These are phyloP conservation scores for Cadophora malorum DNA, from an alignment of 2,329 filamentous ascomycete species.

Conservation along the genomic window DNA sequence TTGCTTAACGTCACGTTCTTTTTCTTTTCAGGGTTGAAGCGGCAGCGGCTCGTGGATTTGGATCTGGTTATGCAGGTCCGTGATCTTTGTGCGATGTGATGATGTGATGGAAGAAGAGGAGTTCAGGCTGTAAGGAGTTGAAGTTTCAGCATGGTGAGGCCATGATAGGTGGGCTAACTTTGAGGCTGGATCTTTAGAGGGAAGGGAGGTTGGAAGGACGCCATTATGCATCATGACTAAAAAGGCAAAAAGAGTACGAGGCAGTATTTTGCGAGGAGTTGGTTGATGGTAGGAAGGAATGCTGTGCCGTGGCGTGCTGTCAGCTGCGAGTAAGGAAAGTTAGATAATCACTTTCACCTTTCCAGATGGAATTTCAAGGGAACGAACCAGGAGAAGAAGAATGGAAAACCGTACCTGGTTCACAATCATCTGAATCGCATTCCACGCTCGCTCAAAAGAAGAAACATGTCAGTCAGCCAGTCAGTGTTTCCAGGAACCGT, in stretches of 20 bases:
- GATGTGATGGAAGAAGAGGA: background rate
- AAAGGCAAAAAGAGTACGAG: no score
- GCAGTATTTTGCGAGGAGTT: no score
- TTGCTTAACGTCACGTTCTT: background rate
- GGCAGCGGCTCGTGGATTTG: background rate
- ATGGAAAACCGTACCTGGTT: background rate
- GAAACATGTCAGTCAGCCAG: background rate
- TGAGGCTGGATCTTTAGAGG: background rate
- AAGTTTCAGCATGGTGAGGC: background rate
- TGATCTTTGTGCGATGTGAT: background rate
- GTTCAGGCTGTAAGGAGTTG: background rate
- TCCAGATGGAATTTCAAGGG: background rate
- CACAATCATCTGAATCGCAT: constrained; percentile 11
- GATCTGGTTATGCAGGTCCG: background rate
- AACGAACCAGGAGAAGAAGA: background rate
- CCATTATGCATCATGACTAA: background rate
- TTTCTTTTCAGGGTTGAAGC: background rate
- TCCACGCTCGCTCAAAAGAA: background rate
- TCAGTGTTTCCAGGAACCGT: constrained; percentile 13
- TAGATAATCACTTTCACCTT: background rate
- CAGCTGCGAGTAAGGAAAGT: background rate
- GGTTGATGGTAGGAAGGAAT: background rate
- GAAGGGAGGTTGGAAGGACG: no score
- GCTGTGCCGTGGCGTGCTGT: background rate
- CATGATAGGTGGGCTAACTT: background rate